Evolutionary conservation across 1,139 yeast species (phyloP), one percentile per base, ranked within the genome.

Genomic region (Blastobotrys arbuscula): DNA sequence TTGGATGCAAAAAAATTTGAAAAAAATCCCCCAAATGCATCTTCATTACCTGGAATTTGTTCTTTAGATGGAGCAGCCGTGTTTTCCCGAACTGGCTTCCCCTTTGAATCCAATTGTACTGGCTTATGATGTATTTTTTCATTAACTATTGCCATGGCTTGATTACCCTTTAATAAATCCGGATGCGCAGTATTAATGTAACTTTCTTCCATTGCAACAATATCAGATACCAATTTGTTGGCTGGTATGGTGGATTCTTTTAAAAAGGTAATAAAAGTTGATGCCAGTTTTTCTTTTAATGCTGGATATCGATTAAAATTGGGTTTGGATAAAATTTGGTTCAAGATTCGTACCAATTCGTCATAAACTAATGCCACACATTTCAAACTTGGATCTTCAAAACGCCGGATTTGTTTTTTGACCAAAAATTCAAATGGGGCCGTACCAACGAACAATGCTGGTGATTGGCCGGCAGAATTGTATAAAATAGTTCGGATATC

Each of bases 141-240:
- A 64, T 86, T 90, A 33, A 92, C 97, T 65, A 88, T 83, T 1
- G 92, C 81, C 88, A 92, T 84, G 2, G 98, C 98, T 65, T 88
- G 95, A 19, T 92, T 80, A 46, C 98, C 98, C 68, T 86, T 89
- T 60, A 92, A 75, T 60, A 92, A 78, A 65, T 92, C 97, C 3
- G 98, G 98, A 64, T 92, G 98, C 1, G 97, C 97, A 15, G 97
- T 92, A 68, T 92, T 92, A 60, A 92, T 90, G 68, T 92, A 92
- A 16, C 96, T 86, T 63, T 87, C 90, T 69, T 92, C 98, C 55
- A 95, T 73, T 53, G 70, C 73, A 56, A 92, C 90, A 47, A 92
- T 75, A 66, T 92, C 97, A 41, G 76, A 68, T 36, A 90, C 96
- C 63, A 92, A 85, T 45, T 77, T 76, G 66, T 84, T 89, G 34